Conservation (phyloP, 345 rosid genomes). For the Toxicodendron radicans region DNA sequence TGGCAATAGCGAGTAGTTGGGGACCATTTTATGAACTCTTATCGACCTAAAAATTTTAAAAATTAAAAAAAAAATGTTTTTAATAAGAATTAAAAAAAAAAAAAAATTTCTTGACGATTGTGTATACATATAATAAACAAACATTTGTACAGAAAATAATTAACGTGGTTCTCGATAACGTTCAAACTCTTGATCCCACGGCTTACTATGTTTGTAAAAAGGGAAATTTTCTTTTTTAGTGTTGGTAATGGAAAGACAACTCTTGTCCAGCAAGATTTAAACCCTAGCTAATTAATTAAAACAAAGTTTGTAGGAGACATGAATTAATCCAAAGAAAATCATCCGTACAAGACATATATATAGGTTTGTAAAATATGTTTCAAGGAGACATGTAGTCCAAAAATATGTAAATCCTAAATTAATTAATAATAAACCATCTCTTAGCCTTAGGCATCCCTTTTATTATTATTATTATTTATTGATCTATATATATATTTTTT, state of each 20-base stretch:
- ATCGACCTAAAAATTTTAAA: background rate
- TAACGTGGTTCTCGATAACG: slow-evolving; percentile 19
- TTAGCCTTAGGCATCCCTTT: background rate
- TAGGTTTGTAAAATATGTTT: slow-evolving; percentile 2
- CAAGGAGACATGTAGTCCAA: background rate
- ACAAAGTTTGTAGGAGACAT: background rate
- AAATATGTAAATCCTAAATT: background rate
- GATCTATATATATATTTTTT: background rate
- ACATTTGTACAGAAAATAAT: background rate
- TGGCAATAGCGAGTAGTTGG: background rate
- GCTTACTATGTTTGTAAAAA: slow-evolving; percentile 13
- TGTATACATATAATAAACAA: background rate
- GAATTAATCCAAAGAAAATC: slow-evolving; percentile 1
- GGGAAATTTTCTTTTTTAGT: background rate
- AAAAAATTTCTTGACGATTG: background rate
- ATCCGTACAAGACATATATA: slow-evolving; percentile 22
- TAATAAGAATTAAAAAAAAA: no score
- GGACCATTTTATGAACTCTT: slow-evolving; percentile 31
- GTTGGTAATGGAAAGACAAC: slow-evolving; percentile 26
- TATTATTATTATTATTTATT: background rate
- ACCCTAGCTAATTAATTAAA: background rate
- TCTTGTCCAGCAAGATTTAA: slow-evolving; percentile 4
- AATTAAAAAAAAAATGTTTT: no score
- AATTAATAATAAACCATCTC: background rate
- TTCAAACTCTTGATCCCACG: slow-evolving; percentile 14